phyloP scores from a whole-genome alignment of 2,329 filamentous ascomycete genomes.

The Exophiala sideris region DNA sequence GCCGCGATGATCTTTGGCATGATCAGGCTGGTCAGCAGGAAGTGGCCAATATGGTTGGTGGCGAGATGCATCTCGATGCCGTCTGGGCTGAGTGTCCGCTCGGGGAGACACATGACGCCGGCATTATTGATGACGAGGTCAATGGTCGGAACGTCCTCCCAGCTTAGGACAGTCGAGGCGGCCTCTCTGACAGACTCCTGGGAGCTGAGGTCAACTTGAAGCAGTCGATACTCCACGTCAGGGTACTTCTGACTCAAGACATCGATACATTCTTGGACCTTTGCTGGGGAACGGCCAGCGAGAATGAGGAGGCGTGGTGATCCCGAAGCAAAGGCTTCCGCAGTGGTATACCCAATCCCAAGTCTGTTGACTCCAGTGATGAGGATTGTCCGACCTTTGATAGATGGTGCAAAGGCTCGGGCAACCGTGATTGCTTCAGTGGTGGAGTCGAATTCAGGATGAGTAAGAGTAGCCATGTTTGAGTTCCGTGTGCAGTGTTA shows the following conservation, averaged over 20 bases:
- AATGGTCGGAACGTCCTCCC: constrained; percentile 29
- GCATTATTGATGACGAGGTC: constrained; percentile 43
- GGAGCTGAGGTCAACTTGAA: constrained; percentile 38
- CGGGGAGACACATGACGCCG: constrained; percentile 37
- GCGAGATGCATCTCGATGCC: constrained; percentile 40
- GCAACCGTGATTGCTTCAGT: constrained; percentile 19
- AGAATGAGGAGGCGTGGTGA: constrained; percentile 20
- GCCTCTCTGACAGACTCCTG: constrained; percentile 33
- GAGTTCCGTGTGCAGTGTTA: no score
- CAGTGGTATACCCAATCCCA: constrained; percentile 21
- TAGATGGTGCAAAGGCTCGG: constrained; percentile 14
- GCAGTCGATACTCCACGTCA: constrained; percentile 25
- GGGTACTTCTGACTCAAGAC: constrained; percentile 18
- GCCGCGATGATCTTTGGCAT: constrained; percentile 35
- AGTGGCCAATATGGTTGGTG: constrained; percentile 40
- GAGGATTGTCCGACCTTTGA: constrained; percentile 23
- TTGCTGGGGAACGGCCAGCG: constrained; percentile 17
- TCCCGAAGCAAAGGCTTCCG: constrained; percentile 21
- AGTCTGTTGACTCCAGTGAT: constrained; percentile 23
- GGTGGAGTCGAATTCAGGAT: constrained; percentile 12
- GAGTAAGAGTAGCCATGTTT: constrained; percentile 21
- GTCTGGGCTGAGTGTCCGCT: constrained; percentile 29
- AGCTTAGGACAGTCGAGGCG: constrained; percentile 31
- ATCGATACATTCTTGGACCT: constrained; percentile 21
- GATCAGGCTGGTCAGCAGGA: constrained; percentile 41